phyloP scores from a whole-genome alignment of 2,329 filamentous ascomycete genomes.

The Alternaria conjuncta region DNA sequence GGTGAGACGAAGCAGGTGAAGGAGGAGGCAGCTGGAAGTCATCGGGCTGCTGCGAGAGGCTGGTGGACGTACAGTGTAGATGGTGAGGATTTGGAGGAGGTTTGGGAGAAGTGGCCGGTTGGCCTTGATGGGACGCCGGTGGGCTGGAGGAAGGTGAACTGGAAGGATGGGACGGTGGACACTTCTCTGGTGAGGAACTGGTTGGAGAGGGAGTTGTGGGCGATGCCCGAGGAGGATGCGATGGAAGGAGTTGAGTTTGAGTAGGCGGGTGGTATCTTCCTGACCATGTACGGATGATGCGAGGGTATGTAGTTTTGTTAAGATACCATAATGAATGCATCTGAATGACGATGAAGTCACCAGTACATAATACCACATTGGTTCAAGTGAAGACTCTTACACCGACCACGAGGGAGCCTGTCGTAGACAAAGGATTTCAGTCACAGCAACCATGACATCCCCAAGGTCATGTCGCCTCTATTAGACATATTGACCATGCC shows the following conservation, averaged over 20 bases:
- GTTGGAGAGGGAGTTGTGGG: background rate
- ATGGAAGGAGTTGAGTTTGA: background rate
- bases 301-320: background rate
- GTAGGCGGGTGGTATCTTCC: background rate
- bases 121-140: background rate
- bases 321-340: background rate
- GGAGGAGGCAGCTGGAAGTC: background rate
- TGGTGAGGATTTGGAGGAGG: background rate
- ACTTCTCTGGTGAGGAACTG: background rate
- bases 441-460: background rate
- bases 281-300: background rate
- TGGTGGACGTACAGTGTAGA: background rate
- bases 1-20: background rate
- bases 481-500: background rate
- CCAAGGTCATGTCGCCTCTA: background rate
- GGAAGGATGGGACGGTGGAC: background rate
- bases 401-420: background rate
- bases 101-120: background rate
- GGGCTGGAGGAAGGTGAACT: background rate
- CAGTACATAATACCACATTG: background rate
- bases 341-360: background rate
- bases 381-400: background rate
- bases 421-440: background rate
- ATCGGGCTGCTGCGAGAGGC: background rate
- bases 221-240: background rate